Conservation (phyloP, 2,329 filamentous ascomycete genomes). For the Cercospora berteroae region DNA sequence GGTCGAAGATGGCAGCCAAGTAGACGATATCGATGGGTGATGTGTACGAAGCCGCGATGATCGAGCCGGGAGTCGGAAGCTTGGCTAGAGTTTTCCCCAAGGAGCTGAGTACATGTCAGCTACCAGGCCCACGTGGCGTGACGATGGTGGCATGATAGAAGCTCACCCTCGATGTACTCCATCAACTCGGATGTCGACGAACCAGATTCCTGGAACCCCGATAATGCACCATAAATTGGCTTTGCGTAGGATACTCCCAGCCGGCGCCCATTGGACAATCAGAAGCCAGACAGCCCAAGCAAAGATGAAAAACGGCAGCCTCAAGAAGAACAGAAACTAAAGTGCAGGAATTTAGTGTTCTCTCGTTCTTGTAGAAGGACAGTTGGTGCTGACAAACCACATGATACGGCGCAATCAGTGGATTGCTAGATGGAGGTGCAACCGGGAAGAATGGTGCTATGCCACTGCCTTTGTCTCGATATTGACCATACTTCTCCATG, state of each 20-base stretch:
- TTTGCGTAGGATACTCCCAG: slow-evolving; percentile 70
- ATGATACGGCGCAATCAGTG: slow-evolving; percentile 54
- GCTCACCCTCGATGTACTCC: slow-evolving; percentile 83
- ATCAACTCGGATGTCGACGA: slow-evolving; percentile 97
- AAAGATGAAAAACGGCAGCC: slow-evolving; percentile 77
- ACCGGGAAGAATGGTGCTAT: slow-evolving; percentile 94
- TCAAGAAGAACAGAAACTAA: slow-evolving; percentile 72
- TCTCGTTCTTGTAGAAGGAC: background rate
- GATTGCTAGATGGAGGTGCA: slow-evolving; percentile 62
- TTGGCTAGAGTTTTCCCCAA: slow-evolving; percentile 68
- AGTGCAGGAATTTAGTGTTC: background rate
- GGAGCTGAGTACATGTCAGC: slow-evolving; percentile 46
- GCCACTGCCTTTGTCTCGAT: slow-evolving; percentile 87
- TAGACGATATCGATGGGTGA: slow-evolving; percentile 92
- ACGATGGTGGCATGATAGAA: slow-evolving; percentile 1
- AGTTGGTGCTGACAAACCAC: slow-evolving; percentile 24
- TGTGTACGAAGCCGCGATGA: slow-evolving; percentile 89
- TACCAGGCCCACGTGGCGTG: slow-evolving; percentile 12
- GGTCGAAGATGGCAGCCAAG: slow-evolving; percentile 92
- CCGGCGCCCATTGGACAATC: slow-evolving; percentile 67
- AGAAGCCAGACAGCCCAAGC: slow-evolving; percentile 36
- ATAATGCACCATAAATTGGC: slow-evolving; percentile 83
- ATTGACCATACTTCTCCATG: slow-evolving; percentile 96
- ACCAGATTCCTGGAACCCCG: slow-evolving; percentile 90
- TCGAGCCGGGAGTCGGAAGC: slow-evolving; percentile 72